Evolutionary conservation across 495 filamentous ascomycete species (phyloP), one percentile per base, ranked within the genome.

Genomic region (Aspergillus campestris): DNA sequence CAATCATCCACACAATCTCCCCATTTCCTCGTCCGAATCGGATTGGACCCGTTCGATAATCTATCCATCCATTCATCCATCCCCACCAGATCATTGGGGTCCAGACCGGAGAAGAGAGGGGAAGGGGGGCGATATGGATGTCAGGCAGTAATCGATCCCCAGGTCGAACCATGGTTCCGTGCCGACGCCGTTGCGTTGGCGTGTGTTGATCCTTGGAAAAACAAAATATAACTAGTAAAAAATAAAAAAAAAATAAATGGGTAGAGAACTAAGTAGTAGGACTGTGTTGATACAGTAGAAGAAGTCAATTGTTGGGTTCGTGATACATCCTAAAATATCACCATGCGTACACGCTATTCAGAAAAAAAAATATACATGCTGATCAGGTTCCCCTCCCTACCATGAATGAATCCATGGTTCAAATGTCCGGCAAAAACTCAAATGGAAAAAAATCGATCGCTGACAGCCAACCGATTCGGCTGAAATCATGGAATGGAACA

Each of bases 281-380:
- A 24, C 18, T 24, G 4, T 24, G 18, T 24, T 24, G 18, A 24
- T 24, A 4, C 18, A 4, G 18, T 24, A 24, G 18, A 45, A 44
- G 28, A 39, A 18, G 44, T 32, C 37, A 48, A 24, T 39, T 31
- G 11, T 44, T 51, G 49, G 53, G 45, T 47, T 52, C 53, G 37
- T 45, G 15, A 41, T 51, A 50, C 36, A 47, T 49, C 35, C 15
- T 49, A 13, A 27, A 34, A 37, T 40, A 18, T 42, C 42, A 48
- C 45, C 42, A 32, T 34, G 44, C 44, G 43, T 32, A 37, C 42
- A 30, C 45, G 38, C 37, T 39, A 37, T 28, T 34, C 45, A 32
- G 4, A 24, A 4, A 24, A 24, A 24, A 24, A 24, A 48, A 29
- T 38, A 43, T 45, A 48, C 37, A 40, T 13, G 41, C 38, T 42